These are phyloP conservation scores for Saccharomyces hybrid DNA, from an alignment of 1,139 yeast species.

Conservation along the genomic window DNA sequence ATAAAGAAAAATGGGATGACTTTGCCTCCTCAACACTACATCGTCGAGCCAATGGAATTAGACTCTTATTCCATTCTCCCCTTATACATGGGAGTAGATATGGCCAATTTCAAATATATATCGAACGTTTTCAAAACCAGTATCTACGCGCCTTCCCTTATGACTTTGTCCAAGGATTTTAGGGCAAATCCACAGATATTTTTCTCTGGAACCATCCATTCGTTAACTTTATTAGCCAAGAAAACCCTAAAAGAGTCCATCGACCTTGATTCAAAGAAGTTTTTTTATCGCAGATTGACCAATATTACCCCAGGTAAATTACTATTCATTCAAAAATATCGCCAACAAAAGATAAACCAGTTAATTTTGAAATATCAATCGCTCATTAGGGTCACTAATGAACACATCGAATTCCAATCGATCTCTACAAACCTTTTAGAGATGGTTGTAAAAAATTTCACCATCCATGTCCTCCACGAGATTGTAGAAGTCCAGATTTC, in stretches of 20 bases:
- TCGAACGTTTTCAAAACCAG: constrained; percentile 10
- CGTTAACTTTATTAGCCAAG: constrained; percentile 16
- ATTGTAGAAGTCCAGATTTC: constrained; percentile 22
- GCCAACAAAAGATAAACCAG: constrained; percentile 12
- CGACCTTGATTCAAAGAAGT: constrained; percentile 8
- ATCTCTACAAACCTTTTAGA: constrained; percentile 17
- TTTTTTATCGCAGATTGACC: constrained; percentile 14
- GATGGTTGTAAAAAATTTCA: constrained; percentile 19
- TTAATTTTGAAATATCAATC: constrained; percentile 26
- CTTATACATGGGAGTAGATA: constrained; percentile 12
- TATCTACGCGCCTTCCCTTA: constrained; percentile 13
- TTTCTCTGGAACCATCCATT: constrained; percentile 15
- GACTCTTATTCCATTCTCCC: constrained; percentile 7
- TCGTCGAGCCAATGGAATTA: constrained; percentile 5
- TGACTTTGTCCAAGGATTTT: constrained; percentile 1
- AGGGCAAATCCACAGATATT: constrained; percentile 11
- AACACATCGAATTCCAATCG: constrained; percentile 21
- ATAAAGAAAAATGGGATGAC: neutral
- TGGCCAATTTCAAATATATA: constrained; percentile 12
- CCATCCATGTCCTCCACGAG: constrained; percentile 24
- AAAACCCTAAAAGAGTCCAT: constrained; percentile 8
- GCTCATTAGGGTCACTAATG: constrained; percentile 17
- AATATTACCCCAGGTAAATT: constrained; percentile 22
- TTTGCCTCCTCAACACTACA: neutral
- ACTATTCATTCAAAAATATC: constrained; percentile 16